Evolutionary conservation across 441 rosid species (phyloP).

Genomic region (Populus hybrid): DNA sequence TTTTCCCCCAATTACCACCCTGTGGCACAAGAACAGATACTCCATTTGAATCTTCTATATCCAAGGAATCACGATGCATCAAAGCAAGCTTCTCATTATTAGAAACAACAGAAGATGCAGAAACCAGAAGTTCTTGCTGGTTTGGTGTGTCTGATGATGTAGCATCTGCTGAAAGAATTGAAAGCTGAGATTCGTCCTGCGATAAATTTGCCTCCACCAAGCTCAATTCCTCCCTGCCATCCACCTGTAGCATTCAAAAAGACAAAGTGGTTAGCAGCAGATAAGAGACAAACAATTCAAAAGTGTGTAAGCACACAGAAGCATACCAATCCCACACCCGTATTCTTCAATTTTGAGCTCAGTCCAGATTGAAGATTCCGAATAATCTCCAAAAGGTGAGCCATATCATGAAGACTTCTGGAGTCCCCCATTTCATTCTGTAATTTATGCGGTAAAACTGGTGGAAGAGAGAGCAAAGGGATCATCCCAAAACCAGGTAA

Average conservation of each 20-base stretch:
- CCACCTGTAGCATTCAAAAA: constrained; percentile 49
- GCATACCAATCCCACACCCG: constrained; percentile 66
- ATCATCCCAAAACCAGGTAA: constrained; percentile 38
- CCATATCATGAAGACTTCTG: constrained; percentile 73
- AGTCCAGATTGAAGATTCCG: constrained; percentile 78
- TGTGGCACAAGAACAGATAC: constrained; percentile 57
- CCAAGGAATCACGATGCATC: constrained; percentile 44
- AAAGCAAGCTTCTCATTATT: constrained; percentile 54
- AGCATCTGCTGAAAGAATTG: constrained; percentile 43
- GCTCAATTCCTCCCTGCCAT: constrained; percentile 40
- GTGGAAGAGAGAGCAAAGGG: constrained; percentile 53
- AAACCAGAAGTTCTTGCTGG: constrained; percentile 33
- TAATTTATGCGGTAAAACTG: constrained; percentile 39
- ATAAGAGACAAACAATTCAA: constrained; percentile 14
- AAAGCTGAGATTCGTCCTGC: constrained; percentile 61
- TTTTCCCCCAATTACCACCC: constrained; percentile 39
- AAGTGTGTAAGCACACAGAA: constrained; percentile 20
- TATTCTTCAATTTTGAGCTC: constrained; percentile 65
- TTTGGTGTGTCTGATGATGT: constrained; percentile 38
- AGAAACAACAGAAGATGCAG: constrained; percentile 26
- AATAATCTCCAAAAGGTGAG: constrained; percentile 80
- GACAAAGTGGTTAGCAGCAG: not conserved
- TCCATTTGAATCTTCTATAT: constrained; percentile 46
- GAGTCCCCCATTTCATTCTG: constrained; percentile 43
- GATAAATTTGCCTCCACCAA: constrained; percentile 36